phyloP scores from a whole-genome alignment of 2,329 filamentous ascomycete genomes.

The Pezicula radicicola region DNA sequence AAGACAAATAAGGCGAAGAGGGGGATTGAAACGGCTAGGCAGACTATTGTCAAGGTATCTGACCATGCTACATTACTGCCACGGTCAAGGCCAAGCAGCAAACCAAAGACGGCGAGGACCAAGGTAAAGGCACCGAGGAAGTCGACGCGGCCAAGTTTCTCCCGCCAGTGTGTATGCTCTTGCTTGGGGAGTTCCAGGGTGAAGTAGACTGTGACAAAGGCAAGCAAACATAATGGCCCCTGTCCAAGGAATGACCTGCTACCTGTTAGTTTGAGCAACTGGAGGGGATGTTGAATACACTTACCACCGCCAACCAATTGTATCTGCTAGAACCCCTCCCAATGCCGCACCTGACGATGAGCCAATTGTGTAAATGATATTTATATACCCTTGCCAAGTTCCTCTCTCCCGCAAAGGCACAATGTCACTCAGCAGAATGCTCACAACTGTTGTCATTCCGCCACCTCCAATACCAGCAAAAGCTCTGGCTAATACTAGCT shows the following conservation, averaged over 20 bases:
- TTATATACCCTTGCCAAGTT: constrained; percentile 70
- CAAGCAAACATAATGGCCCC: constrained; percentile 63
- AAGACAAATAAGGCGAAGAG: constrained; percentile 66
- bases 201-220: constrained; percentile 61
- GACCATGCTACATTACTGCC: constrained; percentile 72
- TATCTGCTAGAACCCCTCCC: constrained; percentile 69
- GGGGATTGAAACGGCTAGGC: constrained; percentile 51
- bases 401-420: constrained; percentile 68
- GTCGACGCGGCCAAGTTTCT: constrained; percentile 67
- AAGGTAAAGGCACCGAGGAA: constrained; percentile 69
- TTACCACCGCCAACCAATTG: constrained; percentile 72
- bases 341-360: constrained; percentile 67
- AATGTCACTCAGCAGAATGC: constrained; percentile 68
- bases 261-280: constrained; percentile 4
- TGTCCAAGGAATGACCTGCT: constrained; percentile 68
- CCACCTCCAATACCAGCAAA: constrained; percentile 60
- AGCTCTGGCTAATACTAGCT: constrained; percentile 62
- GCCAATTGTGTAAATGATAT: constrained; percentile 69
- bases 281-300: constrained; percentile 13
- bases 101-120: constrained; percentile 59
- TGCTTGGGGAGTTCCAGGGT: constrained; percentile 58
- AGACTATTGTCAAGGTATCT: constrained; percentile 52
- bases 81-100: constrained; percentile 69
- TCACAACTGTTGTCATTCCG: constrained; percentile 68
- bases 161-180: constrained; percentile 58